A percentile compares a stretch with the other conserved stretches of the same genome.
These are phyloP conservation scores for Didymella keratinophila DNA, from an alignment of 2,329 filamentous ascomycete species.

Conservation along the genomic window DNA sequence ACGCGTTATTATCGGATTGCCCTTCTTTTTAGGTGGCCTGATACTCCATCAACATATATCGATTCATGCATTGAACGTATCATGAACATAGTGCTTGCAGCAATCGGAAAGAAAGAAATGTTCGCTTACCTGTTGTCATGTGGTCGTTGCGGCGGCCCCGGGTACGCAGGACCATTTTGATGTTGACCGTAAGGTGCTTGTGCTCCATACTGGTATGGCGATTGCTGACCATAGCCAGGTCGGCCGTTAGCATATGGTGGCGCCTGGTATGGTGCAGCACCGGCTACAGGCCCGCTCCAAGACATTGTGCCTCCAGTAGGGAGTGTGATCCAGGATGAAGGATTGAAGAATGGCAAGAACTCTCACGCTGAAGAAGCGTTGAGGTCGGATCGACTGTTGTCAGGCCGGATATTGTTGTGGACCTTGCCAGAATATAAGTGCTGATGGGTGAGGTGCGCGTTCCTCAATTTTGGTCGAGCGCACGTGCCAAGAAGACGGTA, in stretches of 20 bases:
- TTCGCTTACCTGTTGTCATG: conserved; percentile 46
- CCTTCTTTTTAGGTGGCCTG: conserved; percentile 54
- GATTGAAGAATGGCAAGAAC: background rate
- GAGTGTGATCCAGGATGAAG: background rate
- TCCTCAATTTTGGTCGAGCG: conserved; percentile 37
- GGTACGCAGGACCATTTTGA: conserved; percentile 35
- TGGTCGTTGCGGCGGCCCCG: conserved; percentile 33
- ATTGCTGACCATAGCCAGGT: conserved; percentile 38
- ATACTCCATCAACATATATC: conserved; percentile 26
- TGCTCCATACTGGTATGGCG: conserved; percentile 43
- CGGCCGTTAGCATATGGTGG: conserved; percentile 38
- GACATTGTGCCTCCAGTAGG: conserved; percentile 38
- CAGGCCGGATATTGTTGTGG: conserved; percentile 8
- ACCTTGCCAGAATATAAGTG: conserved; percentile 18
- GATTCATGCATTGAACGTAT: background rate
- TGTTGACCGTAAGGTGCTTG: conserved; percentile 45
- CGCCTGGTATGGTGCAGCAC: conserved; percentile 45
- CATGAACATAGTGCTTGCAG: background rate
- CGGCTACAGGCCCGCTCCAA: conserved; percentile 47
- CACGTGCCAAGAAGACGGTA: conserved; percentile 38
- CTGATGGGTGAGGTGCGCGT: conserved; percentile 29
- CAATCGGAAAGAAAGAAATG: background rate
- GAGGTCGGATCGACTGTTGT: background rate
- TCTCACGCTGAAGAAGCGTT: background rate
- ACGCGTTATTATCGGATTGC: conserved; percentile 58